Evolutionary conservation across 2,329 filamentous ascomycete genomes (phyloP).

Genomic region (Paraphoma chrysanthemicola): DNA sequence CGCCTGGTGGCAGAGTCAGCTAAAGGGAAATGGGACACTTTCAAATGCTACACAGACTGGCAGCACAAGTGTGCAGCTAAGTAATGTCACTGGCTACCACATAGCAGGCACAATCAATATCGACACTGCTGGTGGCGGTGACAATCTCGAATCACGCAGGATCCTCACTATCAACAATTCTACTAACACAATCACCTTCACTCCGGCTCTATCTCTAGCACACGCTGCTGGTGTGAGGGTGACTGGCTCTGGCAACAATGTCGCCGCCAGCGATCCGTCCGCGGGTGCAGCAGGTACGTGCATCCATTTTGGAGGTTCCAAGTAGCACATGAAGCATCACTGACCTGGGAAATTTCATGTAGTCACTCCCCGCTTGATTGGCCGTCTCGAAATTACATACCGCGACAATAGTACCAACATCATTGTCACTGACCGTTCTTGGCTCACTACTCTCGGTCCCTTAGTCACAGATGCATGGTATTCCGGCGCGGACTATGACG

Average conservation of each 20-base stretch:
- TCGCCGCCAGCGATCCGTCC: neutral
- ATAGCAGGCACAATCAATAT: conserved; percentile 1
- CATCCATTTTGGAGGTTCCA: too few relatives aligned
- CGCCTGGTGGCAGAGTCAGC: conserved; percentile 2
- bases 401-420: neutral
- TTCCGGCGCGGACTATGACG: conserved; percentile 1
- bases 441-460: conserved; percentile 2
- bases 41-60: neutral
- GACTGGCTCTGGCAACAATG: conserved; percentile 1
- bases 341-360: neutral
- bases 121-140: neutral
- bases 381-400: conserved; percentile 1
- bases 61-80: neutral
- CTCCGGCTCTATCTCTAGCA: neutral
- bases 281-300: conserved; percentile 1
- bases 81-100: neutral
- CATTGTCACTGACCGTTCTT: conserved; percentile 1
- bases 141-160: neutral
- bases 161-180: neutral
- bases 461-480: conserved; percentile 1
- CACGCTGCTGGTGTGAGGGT: neutral
- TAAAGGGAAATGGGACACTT: conserved; percentile 1
- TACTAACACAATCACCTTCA: neutral
- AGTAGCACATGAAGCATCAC: neutral
- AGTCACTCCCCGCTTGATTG: conserved; percentile 1